Conservation (phyloP, 768 basidiomycete genomes). For the Lyophyllum semitale region DNA sequence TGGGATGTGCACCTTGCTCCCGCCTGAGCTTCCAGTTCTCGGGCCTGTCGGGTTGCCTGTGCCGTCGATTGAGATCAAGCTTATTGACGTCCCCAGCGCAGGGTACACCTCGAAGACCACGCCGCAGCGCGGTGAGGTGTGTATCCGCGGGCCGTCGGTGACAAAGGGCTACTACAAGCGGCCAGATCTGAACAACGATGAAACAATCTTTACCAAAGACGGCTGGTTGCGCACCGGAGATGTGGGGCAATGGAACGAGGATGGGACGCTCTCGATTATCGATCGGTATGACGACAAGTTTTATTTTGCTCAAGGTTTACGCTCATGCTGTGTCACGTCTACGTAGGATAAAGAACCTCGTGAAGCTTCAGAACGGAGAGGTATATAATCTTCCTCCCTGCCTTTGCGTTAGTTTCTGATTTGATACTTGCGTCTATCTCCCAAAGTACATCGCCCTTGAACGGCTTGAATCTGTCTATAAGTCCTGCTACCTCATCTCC, state of each 20-base stretch:
- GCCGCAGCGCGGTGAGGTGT: slow-evolving; percentile 84
- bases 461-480: slow-evolving; percentile 85
- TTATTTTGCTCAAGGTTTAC: background rate
- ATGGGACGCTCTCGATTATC: slow-evolving; percentile 87
- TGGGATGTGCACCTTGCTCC: slow-evolving; percentile 87
- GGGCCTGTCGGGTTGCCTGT: slow-evolving; percentile 84
- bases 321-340: slow-evolving; percentile 83
- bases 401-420: background rate
- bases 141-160: slow-evolving; percentile 84
- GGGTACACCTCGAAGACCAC: slow-evolving; percentile 77
- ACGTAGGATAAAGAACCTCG: slow-evolving; percentile 21
- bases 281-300: slow-evolving; percentile 66
- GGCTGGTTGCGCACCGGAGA: slow-evolving; percentile 96
- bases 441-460: slow-evolving; percentile 89
- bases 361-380: slow-evolving; percentile 24
- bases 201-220: slow-evolving; percentile 79
- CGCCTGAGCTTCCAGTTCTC: slow-evolving; percentile 78
- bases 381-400: background rate
- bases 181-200: slow-evolving; percentile 84
- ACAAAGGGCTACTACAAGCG: slow-evolving; percentile 91
- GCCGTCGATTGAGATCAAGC: slow-evolving; percentile 90
- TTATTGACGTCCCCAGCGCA: slow-evolving; percentile 80
- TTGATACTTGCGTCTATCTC: too few relatives aligned
- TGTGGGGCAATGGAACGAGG: slow-evolving; percentile 90
- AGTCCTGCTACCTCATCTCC: slow-evolving; percentile 72